Percentiles rank a stretch among this genome's conserved stretches.
These are phyloP conservation scores for Mycena vulgaris DNA, from an alignment of 768 basidiomycete species.

Conservation along the genomic window DNA sequence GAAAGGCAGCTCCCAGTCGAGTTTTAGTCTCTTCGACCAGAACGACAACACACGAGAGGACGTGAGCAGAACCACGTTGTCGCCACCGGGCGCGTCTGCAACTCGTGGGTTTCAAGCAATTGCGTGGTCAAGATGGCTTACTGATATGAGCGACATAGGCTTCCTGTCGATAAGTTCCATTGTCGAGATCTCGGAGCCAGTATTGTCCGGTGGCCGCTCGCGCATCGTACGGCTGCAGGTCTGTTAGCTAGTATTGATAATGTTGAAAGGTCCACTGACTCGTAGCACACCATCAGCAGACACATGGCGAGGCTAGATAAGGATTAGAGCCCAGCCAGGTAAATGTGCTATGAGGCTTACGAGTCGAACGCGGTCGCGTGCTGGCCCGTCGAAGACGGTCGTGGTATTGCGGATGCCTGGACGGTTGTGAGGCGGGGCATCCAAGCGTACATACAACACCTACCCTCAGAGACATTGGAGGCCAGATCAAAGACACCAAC, in stretches of 20 bases:
- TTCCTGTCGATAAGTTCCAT: slow-evolving; percentile 88
- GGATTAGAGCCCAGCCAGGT: slow-evolving; percentile 2
- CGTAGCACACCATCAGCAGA: slow-evolving; percentile 90
- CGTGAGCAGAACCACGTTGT: slow-evolving; percentile 87
- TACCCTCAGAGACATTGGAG: slow-evolving; percentile 94
- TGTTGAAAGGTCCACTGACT: slow-evolving; percentile 61
- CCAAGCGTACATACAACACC: neutral
- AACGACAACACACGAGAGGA: slow-evolving; percentile 85
- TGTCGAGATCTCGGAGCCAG: slow-evolving; percentile 96
- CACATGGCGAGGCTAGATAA: slow-evolving; percentile 82
- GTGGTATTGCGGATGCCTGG: slow-evolving; percentile 97
- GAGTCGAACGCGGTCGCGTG: slow-evolving; percentile 87
- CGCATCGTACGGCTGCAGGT: slow-evolving; percentile 82
- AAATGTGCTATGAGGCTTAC: slow-evolving; percentile 58
- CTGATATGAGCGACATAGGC: slow-evolving; percentile 94
- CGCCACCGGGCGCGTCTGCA: slow-evolving; percentile 82
- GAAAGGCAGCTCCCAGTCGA: slow-evolving; percentile 95
- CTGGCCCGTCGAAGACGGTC: slow-evolving; percentile 95
- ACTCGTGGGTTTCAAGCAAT: slow-evolving; percentile 3
- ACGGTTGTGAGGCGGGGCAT: slow-evolving; percentile 15
- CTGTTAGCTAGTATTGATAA: slow-evolving; percentile 17
- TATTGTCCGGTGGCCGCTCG: slow-evolving; percentile 95
- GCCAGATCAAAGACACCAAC: slow-evolving; percentile 98
- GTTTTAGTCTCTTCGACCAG: slow-evolving; percentile 85
- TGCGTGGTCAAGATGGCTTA: slow-evolving; percentile 52